These are phyloP conservation scores for Beverwykella pulmonaria DNA, from an alignment of 495 filamentous ascomycete genomes.

Conservation along the genomic window DNA sequence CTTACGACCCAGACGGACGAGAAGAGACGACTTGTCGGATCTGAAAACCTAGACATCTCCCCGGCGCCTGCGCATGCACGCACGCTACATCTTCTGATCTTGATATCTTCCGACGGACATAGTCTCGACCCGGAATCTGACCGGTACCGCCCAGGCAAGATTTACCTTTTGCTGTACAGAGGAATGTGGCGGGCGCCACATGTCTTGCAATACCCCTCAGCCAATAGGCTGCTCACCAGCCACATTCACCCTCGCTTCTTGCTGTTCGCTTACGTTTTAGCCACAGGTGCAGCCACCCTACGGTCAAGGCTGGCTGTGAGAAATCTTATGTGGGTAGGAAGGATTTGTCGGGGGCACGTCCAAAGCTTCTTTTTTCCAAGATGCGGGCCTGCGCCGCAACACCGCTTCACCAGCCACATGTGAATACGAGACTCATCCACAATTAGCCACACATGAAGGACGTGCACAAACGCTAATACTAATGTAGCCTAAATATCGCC, in stretches of 20 bases:
- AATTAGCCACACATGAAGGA: not conserved
- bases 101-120: not conserved
- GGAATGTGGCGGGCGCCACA: not conserved
- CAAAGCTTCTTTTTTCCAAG: constrained; percentile 1
- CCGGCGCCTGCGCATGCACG: not conserved
- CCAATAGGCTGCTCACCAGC: not conserved
- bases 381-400: not conserved
- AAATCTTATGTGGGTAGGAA: not conserved
- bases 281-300: not conserved
- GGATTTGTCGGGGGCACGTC: not conserved
- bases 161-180: not conserved
- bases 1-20: no score
- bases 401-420: not conserved
- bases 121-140: not conserved
- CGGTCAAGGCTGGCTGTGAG: not conserved
- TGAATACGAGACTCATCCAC: not conserved
- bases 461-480: no score
- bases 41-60: not conserved
- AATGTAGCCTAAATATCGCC: not conserved
- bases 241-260: not conserved
- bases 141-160: not conserved
- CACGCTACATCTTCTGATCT: not conserved
- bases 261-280: not conserved
- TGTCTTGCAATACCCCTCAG: not conserved
- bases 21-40: no score